These are phyloP conservation scores for Verticillium alfalfae DNA, from an alignment of 2,329 filamentous ascomycete species.

Conservation along the genomic window DNA sequence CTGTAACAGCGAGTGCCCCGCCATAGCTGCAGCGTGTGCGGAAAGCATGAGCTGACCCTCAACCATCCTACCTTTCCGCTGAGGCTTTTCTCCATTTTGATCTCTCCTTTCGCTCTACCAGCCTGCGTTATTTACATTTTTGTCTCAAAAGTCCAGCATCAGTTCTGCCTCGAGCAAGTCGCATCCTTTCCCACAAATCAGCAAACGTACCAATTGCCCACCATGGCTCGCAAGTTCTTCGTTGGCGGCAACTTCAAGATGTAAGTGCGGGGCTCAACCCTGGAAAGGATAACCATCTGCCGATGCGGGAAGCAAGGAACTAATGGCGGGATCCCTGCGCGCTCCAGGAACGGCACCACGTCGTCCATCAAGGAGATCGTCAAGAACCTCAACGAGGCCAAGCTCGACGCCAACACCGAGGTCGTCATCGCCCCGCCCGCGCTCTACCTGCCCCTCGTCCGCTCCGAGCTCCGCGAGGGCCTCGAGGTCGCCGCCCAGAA, in stretches of 20 bases:
- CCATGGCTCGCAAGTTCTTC: constrained; percentile 93
- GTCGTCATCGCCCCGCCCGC: constrained; percentile 89
- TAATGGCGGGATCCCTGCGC: constrained; percentile 1
- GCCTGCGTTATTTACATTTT: constrained; percentile 11
- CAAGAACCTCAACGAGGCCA: constrained; percentile 78
- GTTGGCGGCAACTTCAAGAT: constrained; percentile 99
- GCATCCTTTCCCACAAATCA: constrained; percentile 1
- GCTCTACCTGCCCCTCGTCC: constrained; percentile 84
- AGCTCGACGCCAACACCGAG: constrained; percentile 75
- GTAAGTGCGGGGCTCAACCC: constrained; percentile 42
- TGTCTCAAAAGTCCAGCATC: not conserved
- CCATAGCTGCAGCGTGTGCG: constrained; percentile 1
- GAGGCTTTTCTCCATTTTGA: constrained; percentile 9
- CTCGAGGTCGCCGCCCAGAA: constrained; percentile 93
- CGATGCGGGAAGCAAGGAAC: not conserved
- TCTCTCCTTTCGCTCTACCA: constrained; percentile 1
- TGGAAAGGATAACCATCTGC: not conserved
- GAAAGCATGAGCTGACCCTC: constrained; percentile 1
- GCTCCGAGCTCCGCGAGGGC: constrained; percentile 67
- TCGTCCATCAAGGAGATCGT: constrained; percentile 89
- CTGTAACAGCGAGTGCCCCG: not conserved
- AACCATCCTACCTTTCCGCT: constrained; percentile 4
- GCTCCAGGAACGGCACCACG: constrained; percentile 80
- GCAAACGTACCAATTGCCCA: constrained; percentile 35
- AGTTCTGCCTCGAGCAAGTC: constrained; percentile 1